These are phyloP conservation scores for Lepiota brunneoincarnata DNA, from an alignment of 768 basidiomycete genomes.

Conservation along the genomic window DNA sequence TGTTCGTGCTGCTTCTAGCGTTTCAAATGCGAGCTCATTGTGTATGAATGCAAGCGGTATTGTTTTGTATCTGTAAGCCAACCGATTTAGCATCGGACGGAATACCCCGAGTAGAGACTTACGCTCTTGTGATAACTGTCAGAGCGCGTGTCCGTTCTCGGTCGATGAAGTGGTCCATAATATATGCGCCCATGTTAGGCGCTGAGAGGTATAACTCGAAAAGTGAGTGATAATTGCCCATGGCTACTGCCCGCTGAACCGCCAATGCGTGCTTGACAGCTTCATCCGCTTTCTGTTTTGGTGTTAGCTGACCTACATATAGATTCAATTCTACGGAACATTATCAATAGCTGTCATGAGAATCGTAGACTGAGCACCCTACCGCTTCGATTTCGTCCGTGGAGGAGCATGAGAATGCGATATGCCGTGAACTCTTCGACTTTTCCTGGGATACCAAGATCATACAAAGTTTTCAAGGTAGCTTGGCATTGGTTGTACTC, in stretches of 20 bases:
- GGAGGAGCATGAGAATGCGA: slow-evolving; percentile 92
- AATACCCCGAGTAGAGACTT: slow-evolving; percentile 30
- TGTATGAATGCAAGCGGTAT: slow-evolving; percentile 76
- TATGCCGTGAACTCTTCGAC: slow-evolving; percentile 97
- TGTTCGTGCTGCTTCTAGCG: slow-evolving; percentile 52
- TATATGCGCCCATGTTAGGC: slow-evolving; percentile 97
- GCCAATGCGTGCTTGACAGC: slow-evolving; percentile 87
- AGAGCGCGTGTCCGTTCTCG: slow-evolving; percentile 86
- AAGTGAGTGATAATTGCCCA: slow-evolving; percentile 92
- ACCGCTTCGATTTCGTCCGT: slow-evolving; percentile 94
- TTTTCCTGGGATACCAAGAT: slow-evolving; percentile 88
- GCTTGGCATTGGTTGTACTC: slow-evolving; percentile 99
- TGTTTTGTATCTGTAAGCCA: slow-evolving; percentile 65
- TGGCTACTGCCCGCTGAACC: slow-evolving; percentile 86
- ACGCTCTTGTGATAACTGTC: slow-evolving; percentile 93
- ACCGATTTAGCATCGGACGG: slow-evolving; percentile 3
- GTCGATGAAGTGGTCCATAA: slow-evolving; percentile 98
- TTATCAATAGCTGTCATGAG: not conserved
- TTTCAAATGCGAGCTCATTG: slow-evolving; percentile 83
- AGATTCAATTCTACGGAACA: slow-evolving; percentile 79
- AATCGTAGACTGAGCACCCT: slow-evolving; percentile 21
- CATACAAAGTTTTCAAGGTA: slow-evolving; percentile 85
- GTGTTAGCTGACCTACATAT: slow-evolving; percentile 96
- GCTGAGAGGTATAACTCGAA: slow-evolving; percentile 82
- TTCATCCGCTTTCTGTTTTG: slow-evolving; percentile 77